A percentile compares a stretch with the other conserved stretches of the same genome.
Conservation (phyloP, 257 asterid genomes). For the Penstemon newberryi region DNA sequence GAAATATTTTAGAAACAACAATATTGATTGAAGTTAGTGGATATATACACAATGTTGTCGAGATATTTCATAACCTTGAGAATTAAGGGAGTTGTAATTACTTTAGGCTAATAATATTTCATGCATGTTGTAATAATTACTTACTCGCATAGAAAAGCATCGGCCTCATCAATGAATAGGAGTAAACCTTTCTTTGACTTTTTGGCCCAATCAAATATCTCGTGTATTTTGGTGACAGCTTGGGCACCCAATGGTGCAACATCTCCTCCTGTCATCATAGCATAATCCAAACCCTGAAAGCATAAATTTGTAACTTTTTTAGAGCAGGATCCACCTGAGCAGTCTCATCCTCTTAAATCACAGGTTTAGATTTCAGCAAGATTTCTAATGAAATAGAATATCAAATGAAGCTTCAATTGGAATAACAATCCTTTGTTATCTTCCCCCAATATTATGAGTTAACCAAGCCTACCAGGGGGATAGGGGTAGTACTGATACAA, state of each 20-base stretch:
- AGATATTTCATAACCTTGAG: background rate
- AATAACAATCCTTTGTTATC: slow-evolving; percentile 10
- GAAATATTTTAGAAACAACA: background rate
- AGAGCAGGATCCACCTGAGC: background rate
- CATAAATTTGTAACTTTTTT: slow-evolving; percentile 18
- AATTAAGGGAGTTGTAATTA: slow-evolving; percentile 2
- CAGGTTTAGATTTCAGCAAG: slow-evolving; percentile 17
- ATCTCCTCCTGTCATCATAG: slow-evolving; percentile 99
- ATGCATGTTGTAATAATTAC: slow-evolving; percentile 28
- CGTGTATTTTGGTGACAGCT: slow-evolving; percentile 97
- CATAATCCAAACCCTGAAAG: slow-evolving; percentile 93
- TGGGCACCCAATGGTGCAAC: slow-evolving; percentile 96
- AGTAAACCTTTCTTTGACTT: slow-evolving; percentile 87
- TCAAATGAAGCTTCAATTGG: background rate
- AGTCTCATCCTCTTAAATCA: slow-evolving; percentile 3
- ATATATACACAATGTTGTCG: too few species aligned
- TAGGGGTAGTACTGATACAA: slow-evolving; percentile 1
- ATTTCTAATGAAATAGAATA: background rate
- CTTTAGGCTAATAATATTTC: background rate
- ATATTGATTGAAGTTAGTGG: background rate
- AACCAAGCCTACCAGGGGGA: background rate
- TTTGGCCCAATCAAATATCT: slow-evolving; percentile 97
- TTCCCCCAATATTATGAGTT: background rate
- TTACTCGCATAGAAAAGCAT: slow-evolving; percentile 98
- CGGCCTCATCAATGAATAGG: slow-evolving; percentile 95